A percentile compares a stretch with the other conserved stretches of the same genome.
Conservation (phyloP, 2,329 filamentous ascomycete species). For the Ceratocystiopsis minuta region DNA sequence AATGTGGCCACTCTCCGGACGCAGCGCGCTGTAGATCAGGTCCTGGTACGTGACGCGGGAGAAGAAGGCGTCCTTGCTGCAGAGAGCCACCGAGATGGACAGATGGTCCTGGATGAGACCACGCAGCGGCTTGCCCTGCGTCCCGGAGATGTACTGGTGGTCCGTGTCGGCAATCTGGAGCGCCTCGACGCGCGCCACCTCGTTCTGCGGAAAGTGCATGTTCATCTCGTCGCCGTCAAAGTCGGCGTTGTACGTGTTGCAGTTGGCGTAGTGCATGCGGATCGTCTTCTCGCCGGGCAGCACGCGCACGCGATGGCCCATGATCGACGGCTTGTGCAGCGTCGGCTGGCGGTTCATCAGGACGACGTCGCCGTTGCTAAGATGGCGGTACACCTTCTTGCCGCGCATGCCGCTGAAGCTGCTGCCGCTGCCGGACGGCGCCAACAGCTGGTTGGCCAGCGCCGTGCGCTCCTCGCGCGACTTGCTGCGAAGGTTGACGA, state of each 20-base stretch:
- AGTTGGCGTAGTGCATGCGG: slow-evolving; percentile 99
- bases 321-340: slow-evolving; percentile 95
- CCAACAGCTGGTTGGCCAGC: slow-evolving; percentile 80
- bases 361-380: slow-evolving; percentile 92
- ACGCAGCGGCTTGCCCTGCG: slow-evolving; percentile 79
- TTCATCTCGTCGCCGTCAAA: slow-evolving; percentile 99
- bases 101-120: slow-evolving; percentile 98
- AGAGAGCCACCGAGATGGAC: slow-evolving; percentile 81
- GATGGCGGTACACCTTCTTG: slow-evolving; percentile 92
- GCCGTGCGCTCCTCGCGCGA: slow-evolving; percentile 74
- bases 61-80: slow-evolving; percentile 83
- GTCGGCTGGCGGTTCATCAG: slow-evolving; percentile 98
- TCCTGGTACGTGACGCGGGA: slow-evolving; percentile 78
- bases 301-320: slow-evolving; percentile 88
- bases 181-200: slow-evolving; percentile 82
- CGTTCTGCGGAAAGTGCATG: slow-evolving; percentile 98
- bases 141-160: slow-evolving; percentile 89
- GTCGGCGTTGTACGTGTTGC: slow-evolving; percentile 98
- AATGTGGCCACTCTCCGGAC: slow-evolving; percentile 81
- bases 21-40: slow-evolving; percentile 74
- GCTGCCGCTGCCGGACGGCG: slow-evolving; percentile 52
- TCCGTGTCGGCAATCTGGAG: slow-evolving; percentile 89
- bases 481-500: slow-evolving; percentile 75
- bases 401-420: slow-evolving; percentile 60
- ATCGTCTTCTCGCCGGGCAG: slow-evolving; percentile 91